Conservation (phyloP, 106 monocot species). For the Allium fistulosum region DNA sequence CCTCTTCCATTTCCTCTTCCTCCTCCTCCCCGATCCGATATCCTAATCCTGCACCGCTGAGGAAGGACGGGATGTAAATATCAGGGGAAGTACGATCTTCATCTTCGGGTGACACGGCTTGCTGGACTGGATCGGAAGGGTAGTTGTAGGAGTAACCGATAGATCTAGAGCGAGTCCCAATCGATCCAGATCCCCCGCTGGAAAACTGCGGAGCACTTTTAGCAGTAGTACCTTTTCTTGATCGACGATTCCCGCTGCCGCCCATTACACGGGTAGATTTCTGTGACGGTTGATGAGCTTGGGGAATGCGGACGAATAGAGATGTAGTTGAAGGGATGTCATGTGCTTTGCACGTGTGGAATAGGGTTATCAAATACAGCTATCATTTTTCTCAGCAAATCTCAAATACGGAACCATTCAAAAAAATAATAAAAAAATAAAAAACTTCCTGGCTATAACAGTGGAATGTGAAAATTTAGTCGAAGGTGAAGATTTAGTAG, state of each 20-base stretch:
- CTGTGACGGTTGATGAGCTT: neutral
- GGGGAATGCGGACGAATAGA: too few species aligned
- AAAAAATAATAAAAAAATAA: too few species aligned
- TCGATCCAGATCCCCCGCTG: neutral
- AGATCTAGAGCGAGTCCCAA: neutral
- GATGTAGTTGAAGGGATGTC: neutral
- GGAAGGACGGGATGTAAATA: conserved; percentile 3
- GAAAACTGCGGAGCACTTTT: neutral
- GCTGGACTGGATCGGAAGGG: conserved; percentile 2
- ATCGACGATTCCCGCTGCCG: conserved; percentile 9
- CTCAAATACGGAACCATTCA: too few species aligned
- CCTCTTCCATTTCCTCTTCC: conserved; percentile 28
- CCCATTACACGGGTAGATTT: conserved; percentile 3
- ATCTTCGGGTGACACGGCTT: conserved; percentile 9
- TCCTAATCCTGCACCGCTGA: neutral
- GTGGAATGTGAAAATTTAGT: too few species aligned
- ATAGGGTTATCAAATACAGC: too few species aligned
- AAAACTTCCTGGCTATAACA: too few species aligned
- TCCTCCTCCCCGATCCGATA: conserved; percentile 13
- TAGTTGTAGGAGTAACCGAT: conserved; percentile 25
- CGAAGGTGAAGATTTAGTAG: too few species aligned
- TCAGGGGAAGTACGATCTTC: conserved; percentile 13
- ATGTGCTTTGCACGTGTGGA: conserved; percentile 2
- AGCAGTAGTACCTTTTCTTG: neutral
- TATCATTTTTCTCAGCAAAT: too few species aligned